Conservation (phyloP, 2,329 filamentous ascomycete genomes). For the Cryphonectria nitschkei region DNA sequence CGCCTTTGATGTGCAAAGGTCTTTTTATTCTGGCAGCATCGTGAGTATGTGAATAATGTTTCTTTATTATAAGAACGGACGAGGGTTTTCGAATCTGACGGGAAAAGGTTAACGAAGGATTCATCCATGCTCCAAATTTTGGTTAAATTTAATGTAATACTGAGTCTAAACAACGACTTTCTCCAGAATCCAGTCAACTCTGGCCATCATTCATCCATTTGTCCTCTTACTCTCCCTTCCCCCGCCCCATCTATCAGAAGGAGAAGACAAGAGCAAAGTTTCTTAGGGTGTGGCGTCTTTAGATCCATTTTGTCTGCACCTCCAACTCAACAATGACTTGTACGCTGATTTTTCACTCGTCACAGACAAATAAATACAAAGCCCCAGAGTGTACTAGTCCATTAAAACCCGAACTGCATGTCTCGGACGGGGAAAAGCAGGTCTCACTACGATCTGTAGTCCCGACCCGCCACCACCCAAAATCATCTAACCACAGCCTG, state of each 20-base stretch:
- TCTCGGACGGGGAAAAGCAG: no score
- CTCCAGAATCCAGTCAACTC: background rate
- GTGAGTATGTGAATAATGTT: background rate
- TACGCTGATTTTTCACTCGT: no score
- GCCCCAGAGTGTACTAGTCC: no score
- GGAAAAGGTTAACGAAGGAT: background rate
- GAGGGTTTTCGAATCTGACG: background rate
- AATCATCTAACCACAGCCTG: background rate
- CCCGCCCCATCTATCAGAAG: background rate
- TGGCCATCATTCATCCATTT: background rate
- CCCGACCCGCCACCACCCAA: no score
- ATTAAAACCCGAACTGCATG: no score
- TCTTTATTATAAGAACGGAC: background rate
- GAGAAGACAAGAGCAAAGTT: background rate
- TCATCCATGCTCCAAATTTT: background rate
- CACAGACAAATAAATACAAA: no score
- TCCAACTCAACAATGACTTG: no score
- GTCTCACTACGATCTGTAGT: no score
- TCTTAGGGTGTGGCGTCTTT: no score
- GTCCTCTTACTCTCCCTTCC: background rate
- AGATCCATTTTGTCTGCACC: no score
- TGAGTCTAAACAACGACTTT: background rate
- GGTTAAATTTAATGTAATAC: background rate
- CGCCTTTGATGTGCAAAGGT: background rate
- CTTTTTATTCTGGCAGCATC: background rate